Percentiles rank a stretch among this genome's conserved stretches.
Conservation (phyloP, 2,329 filamentous ascomycete species). For the Sarocladiaceae sp. region DNA sequence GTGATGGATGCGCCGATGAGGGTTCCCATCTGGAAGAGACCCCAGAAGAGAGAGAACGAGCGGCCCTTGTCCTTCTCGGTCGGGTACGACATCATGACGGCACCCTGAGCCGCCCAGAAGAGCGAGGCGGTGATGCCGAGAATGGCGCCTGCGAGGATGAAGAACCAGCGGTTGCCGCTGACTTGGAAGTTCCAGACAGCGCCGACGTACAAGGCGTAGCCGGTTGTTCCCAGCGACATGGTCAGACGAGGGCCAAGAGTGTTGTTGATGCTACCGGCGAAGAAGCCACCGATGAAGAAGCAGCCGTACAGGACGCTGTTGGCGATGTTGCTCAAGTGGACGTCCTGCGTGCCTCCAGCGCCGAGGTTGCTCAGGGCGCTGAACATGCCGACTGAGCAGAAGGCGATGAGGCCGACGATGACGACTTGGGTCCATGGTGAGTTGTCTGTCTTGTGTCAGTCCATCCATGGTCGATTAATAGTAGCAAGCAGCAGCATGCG, state of each 20-base stretch:
- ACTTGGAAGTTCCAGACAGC: constrained; percentile 63
- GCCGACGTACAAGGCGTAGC: constrained; percentile 64
- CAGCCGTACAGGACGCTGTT: constrained; percentile 63
- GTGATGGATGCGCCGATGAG: constrained; percentile 63
- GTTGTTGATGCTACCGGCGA: constrained; percentile 68
- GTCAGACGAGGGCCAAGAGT: constrained; percentile 59
- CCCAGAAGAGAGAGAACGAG: constrained; percentile 82
- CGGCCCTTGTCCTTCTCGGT: constrained; percentile 68
- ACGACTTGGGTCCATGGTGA: constrained; percentile 15
- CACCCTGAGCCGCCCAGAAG: constrained; percentile 68
- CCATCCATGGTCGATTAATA: too few relatives aligned
- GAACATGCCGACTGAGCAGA: constrained; percentile 50
- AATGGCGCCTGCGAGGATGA: constrained; percentile 63
- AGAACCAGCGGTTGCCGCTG: constrained; percentile 57
- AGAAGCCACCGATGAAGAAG: constrained; percentile 55
- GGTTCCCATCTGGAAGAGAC: constrained; percentile 80
- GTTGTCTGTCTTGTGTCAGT: background rate
- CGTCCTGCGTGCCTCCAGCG: constrained; percentile 39
- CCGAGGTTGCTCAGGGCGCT: constrained; percentile 62
- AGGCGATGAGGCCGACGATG: constrained; percentile 11
- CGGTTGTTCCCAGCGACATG: constrained; percentile 61
- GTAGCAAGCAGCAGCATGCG: background rate
- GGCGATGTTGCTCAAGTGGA: constrained; percentile 27
- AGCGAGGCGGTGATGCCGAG: constrained; percentile 67
- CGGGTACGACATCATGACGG: constrained; percentile 79